Percentiles rank a stretch among this genome's conserved stretches.
phyloP scores from a whole-genome alignment of 768 basidiomycete species.

The Phanerochaete sordida region DNA sequence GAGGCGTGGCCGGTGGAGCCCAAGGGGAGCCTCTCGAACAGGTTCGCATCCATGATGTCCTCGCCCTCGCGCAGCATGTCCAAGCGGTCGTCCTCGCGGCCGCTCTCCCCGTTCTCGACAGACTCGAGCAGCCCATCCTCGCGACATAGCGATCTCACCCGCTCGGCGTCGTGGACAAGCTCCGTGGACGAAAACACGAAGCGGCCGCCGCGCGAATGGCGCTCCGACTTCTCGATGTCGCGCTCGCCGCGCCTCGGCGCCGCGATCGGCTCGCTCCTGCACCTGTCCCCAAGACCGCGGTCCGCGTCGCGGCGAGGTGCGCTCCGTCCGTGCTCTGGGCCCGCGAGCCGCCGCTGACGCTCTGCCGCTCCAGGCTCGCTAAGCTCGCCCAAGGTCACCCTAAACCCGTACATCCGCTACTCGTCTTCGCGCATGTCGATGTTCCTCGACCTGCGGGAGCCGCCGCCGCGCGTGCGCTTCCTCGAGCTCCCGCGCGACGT shows the following conservation, averaged over 20 bases:
- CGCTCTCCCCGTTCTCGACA: constrained; percentile 13
- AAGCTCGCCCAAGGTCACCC: constrained; percentile 16
- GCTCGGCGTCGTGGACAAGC: constrained; percentile 13
- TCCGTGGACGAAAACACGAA: constrained; percentile 13
- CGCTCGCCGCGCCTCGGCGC: constrained; percentile 11
- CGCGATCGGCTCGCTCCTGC: constrained; percentile 20
- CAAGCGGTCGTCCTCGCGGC: constrained; percentile 7
- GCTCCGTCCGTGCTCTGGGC: background rate
- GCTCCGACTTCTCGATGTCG: constrained; percentile 29
- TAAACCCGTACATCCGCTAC: constrained; percentile 27
- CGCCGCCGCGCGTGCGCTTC: constrained; percentile 39
- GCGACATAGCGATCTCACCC: constrained; percentile 12
- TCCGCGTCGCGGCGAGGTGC: constrained; percentile 3
- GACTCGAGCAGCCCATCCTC: constrained; percentile 17
- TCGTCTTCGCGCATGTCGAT: constrained; percentile 32
- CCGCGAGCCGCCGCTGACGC: background rate
- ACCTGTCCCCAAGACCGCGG: constrained; percentile 1
- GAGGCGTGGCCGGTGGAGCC: background rate
- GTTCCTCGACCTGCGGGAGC: constrained; percentile 47
- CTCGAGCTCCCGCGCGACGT: constrained; percentile 40
- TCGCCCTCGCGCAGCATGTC: background rate
- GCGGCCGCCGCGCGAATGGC: constrained; percentile 29
- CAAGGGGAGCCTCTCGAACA: background rate
- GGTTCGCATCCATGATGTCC: constrained; percentile 1
- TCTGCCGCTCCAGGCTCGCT: constrained; percentile 3